Evolutionary conservation across 352 stramenopile genomes (phyloP).

Genomic region (Globisporangium yorkense): DNA sequence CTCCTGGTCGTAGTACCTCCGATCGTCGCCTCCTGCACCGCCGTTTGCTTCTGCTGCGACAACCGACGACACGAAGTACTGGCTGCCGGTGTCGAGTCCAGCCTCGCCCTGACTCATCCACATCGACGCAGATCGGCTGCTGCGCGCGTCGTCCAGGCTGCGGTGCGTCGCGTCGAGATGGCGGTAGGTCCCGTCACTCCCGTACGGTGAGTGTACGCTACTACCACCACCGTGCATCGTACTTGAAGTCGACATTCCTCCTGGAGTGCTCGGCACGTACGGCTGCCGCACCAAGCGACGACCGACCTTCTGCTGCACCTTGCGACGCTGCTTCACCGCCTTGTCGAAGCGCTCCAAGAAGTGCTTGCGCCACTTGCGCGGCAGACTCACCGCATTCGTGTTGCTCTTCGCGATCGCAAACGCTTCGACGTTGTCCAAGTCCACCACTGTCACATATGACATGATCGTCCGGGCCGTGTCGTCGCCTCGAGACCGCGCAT

Average conservation of each 20-base stretch:
- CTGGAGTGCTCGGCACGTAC: constrained; percentile 26
- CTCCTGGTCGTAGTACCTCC: constrained; percentile 52
- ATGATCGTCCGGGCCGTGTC: constrained; percentile 44
- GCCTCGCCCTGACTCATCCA: constrained; percentile 11
- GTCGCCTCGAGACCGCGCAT: constrained; percentile 35
- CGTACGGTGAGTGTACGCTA: constrained; percentile 23
- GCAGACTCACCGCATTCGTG: constrained; percentile 47
- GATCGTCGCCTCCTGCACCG: constrained; percentile 31
- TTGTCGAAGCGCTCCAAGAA: constrained; percentile 75
- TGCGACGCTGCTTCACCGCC: constrained; percentile 51
- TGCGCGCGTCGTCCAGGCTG: constrained; percentile 35
- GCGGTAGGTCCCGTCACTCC: constrained; percentile 16
- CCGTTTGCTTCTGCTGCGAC: background rate
- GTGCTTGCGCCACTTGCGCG: constrained; percentile 71
- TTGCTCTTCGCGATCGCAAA: constrained; percentile 53
- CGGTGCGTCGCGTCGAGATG: constrained; percentile 23
- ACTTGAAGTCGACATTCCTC: constrained; percentile 19
- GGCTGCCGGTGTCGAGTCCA: constrained; percentile 17
- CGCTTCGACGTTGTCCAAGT: constrained; percentile 51
- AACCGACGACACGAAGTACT: constrained; percentile 22
- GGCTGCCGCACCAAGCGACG: constrained; percentile 19
- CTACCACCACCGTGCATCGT: constrained; percentile 15
- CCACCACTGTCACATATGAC: constrained; percentile 59
- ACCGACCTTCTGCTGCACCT: constrained; percentile 45
- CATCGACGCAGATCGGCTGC: constrained; percentile 24